Base-by-base conservation (phyloP, 345 rosid genomes). In the Cardamine occulta region DNA sequence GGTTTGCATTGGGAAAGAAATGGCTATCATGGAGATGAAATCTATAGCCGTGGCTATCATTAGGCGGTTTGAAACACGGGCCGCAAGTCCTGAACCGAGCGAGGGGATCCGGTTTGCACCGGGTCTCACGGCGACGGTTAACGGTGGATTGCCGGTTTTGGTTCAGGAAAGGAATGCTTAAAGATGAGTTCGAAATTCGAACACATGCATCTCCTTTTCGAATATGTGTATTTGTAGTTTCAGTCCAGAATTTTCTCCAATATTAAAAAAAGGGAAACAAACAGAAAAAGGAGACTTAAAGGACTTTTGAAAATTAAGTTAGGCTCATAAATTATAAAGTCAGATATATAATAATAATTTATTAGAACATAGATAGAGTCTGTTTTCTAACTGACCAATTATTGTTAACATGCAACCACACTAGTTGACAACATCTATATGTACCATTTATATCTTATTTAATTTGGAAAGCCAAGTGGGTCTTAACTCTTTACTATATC, bases 1-100 rank as follows among this genome's bases (percentile, higher is more conserved):
- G 83, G 87, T 80, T 19, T 91, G 97, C 29, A 64, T 91, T 55
- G 97, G 97, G 15, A 89, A 91, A 73, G 97, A 91, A 63, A 86
- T 91, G 86, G 95, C 91, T 1, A 68, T 91, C 15, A 29, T 87
- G 72, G 90, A 87, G 86, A 74, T 91, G 51, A 91, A 88, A 65
- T 71, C 77, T 13, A 88, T 88, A 31, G 87, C 87, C 0, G 77
- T 86, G 48, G 78, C 89, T 4, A 72, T 91, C 19, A 57, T 86
- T 39, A 81, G 83, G 44, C 62, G 66, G 26, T 91, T 87, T 47
- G 60, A 80, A 12, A 61, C 83, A 54, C 67, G 83, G 23, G 65
- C 74, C 9, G 68, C 35, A 31, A 13, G 76, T 1, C 21, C 77
- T 0, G 48, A 21, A n/a, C 5, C 54, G 3, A 47, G 56, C 35